Conservation (phyloP, 257 asterid species). For the Ilex aquifolium region DNA sequence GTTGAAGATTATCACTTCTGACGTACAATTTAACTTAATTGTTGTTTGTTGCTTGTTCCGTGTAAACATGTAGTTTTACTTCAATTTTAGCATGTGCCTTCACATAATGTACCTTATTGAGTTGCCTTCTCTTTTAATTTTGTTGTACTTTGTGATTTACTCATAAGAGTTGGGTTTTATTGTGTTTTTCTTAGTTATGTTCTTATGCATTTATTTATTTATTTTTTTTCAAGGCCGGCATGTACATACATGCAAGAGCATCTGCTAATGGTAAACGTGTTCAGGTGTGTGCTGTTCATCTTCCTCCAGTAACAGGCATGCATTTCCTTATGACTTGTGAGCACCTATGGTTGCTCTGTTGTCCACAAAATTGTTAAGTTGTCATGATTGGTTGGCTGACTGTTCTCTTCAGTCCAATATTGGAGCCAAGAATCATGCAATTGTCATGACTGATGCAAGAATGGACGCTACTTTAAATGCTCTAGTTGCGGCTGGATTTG, state of each 20-base stretch:
- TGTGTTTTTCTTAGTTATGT: neutral
- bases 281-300: constrained; percentile 4
- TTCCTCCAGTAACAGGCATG: neutral
- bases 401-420: constrained; percentile 50
- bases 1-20: too few species aligned
- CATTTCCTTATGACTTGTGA: neutral
- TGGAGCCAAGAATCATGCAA: constrained; percentile 68
- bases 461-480: constrained; percentile 57
- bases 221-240: neutral
- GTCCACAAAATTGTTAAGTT: constrained; percentile 6
- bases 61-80: too few species aligned
- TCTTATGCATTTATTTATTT: neutral
- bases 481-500: constrained; percentile 74
- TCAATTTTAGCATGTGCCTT: neutral
- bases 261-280: neutral
- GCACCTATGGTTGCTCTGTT: neutral
- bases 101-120: neutral
- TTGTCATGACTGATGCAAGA: constrained; percentile 79
- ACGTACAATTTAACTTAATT: too few species aligned
- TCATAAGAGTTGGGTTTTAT: neutral
- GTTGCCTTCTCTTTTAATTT: too few species aligned
- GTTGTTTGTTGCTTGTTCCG: too few species aligned
- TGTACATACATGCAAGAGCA: neutral
- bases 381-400: constrained; percentile 6
- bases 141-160: too few species aligned